These are phyloP conservation scores for Botryosphaeria dothidea DNA, from an alignment of 2,329 filamentous ascomycete species.

Conservation along the genomic window DNA sequence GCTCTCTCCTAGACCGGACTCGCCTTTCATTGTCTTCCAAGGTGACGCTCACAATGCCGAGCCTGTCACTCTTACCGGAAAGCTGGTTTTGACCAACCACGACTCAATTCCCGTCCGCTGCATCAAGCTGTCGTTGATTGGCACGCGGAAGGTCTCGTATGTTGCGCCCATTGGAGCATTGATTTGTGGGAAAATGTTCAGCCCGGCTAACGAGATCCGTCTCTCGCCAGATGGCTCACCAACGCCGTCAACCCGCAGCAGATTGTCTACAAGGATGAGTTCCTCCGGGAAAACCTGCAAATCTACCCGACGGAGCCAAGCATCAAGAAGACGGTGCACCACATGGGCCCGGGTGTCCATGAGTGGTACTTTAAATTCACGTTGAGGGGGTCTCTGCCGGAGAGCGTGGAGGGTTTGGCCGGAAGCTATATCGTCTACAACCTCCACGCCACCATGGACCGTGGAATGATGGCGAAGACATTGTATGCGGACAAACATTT, in stretches of 20 bases:
- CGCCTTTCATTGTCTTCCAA: conserved; percentile 52
- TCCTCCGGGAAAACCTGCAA: conserved; percentile 46
- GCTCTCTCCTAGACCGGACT: conserved; percentile 39
- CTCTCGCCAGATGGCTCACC: conserved; percentile 34
- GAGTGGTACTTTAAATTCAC: conserved; percentile 54
- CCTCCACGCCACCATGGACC: conserved; percentile 83
- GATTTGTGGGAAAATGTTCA: background rate
- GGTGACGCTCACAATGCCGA: conserved; percentile 49
- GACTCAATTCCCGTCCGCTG: conserved; percentile 50
- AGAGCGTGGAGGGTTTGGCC: conserved; percentile 86
- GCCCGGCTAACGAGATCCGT: conserved; percentile 1
- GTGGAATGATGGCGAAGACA: conserved; percentile 87
- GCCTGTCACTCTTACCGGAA: conserved; percentile 47
- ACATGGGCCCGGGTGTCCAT: conserved; percentile 50
- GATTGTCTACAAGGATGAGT: conserved; percentile 48
- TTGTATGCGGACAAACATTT: conserved; percentile 72
- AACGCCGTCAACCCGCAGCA: conserved; percentile 43
- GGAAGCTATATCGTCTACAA: conserved; percentile 89
- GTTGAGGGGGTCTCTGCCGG: conserved; percentile 57
- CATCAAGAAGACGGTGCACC: conserved; percentile 44
- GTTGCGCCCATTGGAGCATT: conserved; percentile 22
- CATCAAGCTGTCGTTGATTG: conserved; percentile 48
- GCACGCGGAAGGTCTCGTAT: conserved; percentile 50
- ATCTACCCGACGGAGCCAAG: conserved; percentile 45
- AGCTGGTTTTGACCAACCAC: conserved; percentile 47